Conservation (phyloP, 163 green algal species). For the Scenedesmus sp. region DNA sequence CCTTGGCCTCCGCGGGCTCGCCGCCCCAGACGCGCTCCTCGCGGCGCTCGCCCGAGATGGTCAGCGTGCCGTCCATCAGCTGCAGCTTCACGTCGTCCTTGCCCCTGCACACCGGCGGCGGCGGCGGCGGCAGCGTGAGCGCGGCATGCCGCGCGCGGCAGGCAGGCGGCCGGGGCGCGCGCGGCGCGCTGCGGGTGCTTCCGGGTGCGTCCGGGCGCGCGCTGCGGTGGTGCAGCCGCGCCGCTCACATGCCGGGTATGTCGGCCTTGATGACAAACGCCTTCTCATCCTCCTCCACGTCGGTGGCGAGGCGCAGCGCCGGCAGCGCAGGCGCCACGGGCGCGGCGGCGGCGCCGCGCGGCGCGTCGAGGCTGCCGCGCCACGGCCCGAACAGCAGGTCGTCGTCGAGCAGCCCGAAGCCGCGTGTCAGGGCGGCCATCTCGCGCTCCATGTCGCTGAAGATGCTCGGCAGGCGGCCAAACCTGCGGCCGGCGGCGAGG, state of each 20-base stretch:
- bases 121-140: too few species aligned
- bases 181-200: too few species aligned
- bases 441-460: constrained; percentile 44
- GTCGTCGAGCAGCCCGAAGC: constrained; percentile 1
- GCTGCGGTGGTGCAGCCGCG: too few species aligned
- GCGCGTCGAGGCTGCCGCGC: not conserved
- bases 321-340: not conserved
- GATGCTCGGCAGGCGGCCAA: constrained; percentile 28
- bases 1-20: constrained; percentile 8
- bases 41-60: constrained; percentile 31
- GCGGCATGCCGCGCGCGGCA: too few species aligned
- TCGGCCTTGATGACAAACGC: constrained; percentile 40
- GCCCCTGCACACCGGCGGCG: not conserved
- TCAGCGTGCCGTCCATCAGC: constrained; percentile 27
- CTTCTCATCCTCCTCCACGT: constrained; percentile 29
- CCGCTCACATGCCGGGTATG: constrained; percentile 38
- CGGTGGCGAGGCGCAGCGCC: constrained; percentile 27
- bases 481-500: too few species aligned
- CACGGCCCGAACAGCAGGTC: constrained; percentile 13
- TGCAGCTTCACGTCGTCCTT: constrained; percentile 39
- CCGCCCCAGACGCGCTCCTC: constrained; percentile 34
- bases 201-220: too few species aligned
- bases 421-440: constrained; percentile 36
- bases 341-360: not conserved
- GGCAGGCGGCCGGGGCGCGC: too few species aligned